Conservation (phyloP, 495 filamentous ascomycete species). For the Saxophila tyrrhenica region DNA sequence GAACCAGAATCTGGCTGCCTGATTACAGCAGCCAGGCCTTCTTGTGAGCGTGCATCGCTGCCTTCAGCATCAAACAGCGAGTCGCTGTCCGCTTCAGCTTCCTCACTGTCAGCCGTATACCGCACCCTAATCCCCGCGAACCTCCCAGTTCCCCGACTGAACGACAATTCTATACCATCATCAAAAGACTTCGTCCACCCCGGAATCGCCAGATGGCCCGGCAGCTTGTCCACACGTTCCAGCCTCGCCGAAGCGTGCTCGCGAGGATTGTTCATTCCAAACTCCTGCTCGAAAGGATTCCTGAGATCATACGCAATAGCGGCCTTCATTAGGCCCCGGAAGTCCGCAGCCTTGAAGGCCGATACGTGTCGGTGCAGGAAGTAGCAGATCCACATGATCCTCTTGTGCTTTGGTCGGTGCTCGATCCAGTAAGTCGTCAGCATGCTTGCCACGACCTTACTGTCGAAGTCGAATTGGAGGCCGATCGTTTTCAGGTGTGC, state of each 20-base stretch:
- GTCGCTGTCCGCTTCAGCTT: neutral
- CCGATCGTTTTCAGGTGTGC: constrained; percentile 1
- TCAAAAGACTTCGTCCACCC: neutral
- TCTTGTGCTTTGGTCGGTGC: constrained; percentile 8
- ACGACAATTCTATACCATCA: neutral
- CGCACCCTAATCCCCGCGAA: neutral
- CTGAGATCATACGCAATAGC: constrained; percentile 14
- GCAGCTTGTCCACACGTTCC: neutral
- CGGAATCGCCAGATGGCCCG: neutral
- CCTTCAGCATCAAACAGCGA: neutral
- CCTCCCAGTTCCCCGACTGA: neutral
- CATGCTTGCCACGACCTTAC: constrained; percentile 2
- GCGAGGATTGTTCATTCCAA: neutral
- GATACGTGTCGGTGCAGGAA: neutral
- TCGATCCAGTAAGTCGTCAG: constrained; percentile 7
- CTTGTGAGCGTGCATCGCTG: neutral
- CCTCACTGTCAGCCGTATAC: neutral
- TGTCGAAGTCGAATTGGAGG: neutral
- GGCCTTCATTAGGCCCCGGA: constrained; percentile 4
- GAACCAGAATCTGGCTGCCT: too few species aligned
- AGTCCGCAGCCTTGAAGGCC: constrained; percentile 1
- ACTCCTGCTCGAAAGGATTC: neutral
- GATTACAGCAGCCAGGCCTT: too few species aligned
- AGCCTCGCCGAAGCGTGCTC: neutral
- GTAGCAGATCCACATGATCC: constrained; percentile 12